Conservation (phyloP, 208 protist genomes). For the Naegleria lovaniensis region DNA sequence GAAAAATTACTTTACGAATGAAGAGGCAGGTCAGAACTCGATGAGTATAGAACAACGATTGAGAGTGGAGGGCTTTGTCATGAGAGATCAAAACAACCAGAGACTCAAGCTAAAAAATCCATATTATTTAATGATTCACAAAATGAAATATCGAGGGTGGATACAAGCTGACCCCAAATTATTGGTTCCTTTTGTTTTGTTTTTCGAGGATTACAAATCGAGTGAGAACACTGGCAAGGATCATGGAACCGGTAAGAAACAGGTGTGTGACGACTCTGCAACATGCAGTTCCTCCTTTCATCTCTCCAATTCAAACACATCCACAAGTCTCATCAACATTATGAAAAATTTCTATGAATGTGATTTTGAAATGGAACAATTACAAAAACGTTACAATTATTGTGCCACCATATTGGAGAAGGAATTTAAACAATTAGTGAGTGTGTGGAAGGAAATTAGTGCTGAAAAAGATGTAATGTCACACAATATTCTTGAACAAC, state of each 20-base stretch:
- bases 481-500: neutral
- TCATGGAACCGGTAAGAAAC: too few species aligned
- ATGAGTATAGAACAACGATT: neutral
- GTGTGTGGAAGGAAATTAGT: neutral
- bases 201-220: neutral
- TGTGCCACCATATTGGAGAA: neutral
- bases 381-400: neutral
- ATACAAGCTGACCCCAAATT: neutral
- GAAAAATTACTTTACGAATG: neutral
- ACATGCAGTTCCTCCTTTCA: too few species aligned
- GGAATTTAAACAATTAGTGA: neutral
- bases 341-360: neutral
- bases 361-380: neutral
- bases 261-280: too few species aligned
- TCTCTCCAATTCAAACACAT: neutral
- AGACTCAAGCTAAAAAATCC: neutral
- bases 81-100: neutral
- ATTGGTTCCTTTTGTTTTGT: neutral
- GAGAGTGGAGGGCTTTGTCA: neutral
- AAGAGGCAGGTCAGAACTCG: neutral
- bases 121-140: neutral
- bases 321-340: neutral
- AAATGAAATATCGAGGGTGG: neutral
- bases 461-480: neutral
- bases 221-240: too few species aligned